Evolutionary conservation across 805 yeast genomes (phyloP), one percentile per base, ranked within the genome.

Genomic region (Starmerella etchellsii): DNA sequence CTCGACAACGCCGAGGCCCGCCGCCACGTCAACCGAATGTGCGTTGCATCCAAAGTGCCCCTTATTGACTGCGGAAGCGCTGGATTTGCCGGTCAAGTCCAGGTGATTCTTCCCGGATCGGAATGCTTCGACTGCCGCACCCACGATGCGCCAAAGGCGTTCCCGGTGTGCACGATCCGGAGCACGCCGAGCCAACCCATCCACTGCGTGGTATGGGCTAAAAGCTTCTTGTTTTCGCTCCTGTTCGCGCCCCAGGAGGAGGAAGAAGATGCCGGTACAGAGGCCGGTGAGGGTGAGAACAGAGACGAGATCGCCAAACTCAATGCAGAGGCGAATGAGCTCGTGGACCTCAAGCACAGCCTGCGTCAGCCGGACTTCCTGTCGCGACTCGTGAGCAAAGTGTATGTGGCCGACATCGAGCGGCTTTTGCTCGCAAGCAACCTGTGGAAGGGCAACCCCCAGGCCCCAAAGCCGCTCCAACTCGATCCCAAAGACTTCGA

Each of bases 181-280:
- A 83, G 95, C 5, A 91, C 98, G 0, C 99, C 99, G 0, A 82
- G 95, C 0, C 85, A 81, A 55, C 96, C 96, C 0, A 78, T 91
- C 5, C 99, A 91, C 56, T 85, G 95, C 59, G 78, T 91, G 21
- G 94, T 93, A 1, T 91, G 99, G 99, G 94, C 96, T 8, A 91
- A 91, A 57, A 83, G 81, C 52, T 93, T 83, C 55, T 62, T 91
- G 38, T 85, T 91, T 56, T 69, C 73, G 20, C 93, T 84, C 54
- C 64, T 91, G 28, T 88, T 85, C 27, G 69, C 67, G 21, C 55
- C 56, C 10, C 57, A 51, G 5, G 66, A 59, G 7, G 88, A 81
- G 26, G 73, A 79, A 6, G 76, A 73, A 25, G 77, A 78, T 53
- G 66, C 70, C 33, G 73, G 71, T 19, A 87, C 79, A 51, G 70